Conservation (phyloP, 768 basidiomycete species). For the Dacryopinax primogenitus region DNA sequence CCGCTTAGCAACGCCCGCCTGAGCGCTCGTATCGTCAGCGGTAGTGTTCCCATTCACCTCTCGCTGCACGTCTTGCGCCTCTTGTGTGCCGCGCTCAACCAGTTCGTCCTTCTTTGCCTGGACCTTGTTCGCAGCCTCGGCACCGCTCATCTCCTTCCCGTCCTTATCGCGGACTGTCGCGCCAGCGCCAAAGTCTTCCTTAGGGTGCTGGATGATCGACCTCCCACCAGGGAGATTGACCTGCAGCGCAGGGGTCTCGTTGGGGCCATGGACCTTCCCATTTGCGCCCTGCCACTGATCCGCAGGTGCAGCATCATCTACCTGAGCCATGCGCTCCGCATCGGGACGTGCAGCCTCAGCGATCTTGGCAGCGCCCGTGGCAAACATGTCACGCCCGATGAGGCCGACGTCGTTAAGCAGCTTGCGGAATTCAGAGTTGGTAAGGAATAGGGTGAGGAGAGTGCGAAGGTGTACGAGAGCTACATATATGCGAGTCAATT, state of each 20-base stretch:
- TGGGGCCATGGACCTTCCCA: constrained; percentile 31
- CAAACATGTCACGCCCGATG: constrained; percentile 73
- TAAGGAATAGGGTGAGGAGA: constrained; percentile 69
- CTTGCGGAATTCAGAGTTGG: constrained; percentile 88
- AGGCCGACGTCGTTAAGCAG: constrained; percentile 64
- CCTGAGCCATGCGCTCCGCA: constrained; percentile 44
- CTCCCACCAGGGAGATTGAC: constrained; percentile 37
- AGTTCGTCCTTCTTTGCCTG: constrained; percentile 25
- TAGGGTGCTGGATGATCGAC: constrained; percentile 39
- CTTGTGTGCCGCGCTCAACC: neutral
- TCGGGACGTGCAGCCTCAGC: constrained; percentile 56
- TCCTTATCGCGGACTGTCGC: constrained; percentile 26
- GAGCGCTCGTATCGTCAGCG: constrained; percentile 27
- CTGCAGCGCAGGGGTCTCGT: constrained; percentile 39
- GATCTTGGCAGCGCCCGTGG: constrained; percentile 56
- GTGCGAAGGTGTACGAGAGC: constrained; percentile 81
- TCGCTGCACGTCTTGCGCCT: neutral
- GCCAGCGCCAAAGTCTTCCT: constrained; percentile 33
- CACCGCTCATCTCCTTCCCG: constrained; percentile 26
- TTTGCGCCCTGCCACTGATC: constrained; percentile 49
- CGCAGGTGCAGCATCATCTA: constrained; percentile 56
- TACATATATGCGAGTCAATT: constrained; percentile 25
- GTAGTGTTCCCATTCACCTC: constrained; percentile 9
- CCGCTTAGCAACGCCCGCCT: constrained; percentile 20
- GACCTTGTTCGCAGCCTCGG: constrained; percentile 23